Percentiles rank a stretch among this genome's conserved stretches.
Conservation (phyloP, 495 filamentous ascomycete genomes). For the Aspergillus nidulans region DNA sequence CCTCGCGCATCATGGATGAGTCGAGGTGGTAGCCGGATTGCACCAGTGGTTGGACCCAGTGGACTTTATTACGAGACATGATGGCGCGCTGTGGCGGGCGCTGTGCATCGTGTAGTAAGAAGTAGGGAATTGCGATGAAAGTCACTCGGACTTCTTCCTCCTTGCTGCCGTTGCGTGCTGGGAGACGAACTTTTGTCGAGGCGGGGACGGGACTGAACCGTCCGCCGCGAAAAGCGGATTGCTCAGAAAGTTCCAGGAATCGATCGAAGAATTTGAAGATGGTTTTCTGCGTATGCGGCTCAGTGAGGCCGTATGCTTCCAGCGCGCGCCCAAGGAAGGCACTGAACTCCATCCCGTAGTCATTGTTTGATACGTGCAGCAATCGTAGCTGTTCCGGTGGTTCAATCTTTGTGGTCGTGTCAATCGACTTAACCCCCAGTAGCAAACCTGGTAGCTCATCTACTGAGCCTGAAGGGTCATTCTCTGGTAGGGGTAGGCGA, state of each 20-base stretch:
- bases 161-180: no score
- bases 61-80: not conserved
- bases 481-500: no score
- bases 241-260: not conserved
- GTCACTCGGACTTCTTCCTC: not conserved
- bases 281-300: not conserved
- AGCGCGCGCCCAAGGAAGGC: conserved; percentile 6
- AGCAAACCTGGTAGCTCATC: conserved; percentile 1
- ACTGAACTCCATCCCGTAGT: conserved; percentile 7
- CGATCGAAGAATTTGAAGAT: not conserved
- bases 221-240: conserved; percentile 1
- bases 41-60: conserved; percentile 12
- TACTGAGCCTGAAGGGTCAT: not conserved
- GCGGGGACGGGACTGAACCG: not conserved
- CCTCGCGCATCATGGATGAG: conserved; percentile 7
- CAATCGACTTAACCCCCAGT: not conserved
- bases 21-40: conserved; percentile 15
- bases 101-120: not conserved
- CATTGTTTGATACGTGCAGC: conserved; percentile 8
- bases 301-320: conserved; percentile 3
- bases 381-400: conserved; percentile 2
- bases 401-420: not conserved
- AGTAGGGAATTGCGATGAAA: conserved; percentile 9
- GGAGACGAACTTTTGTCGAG: not conserved
- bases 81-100: not conserved